A percentile compares a stretch with the other conserved stretches of the same genome.
Conservation (phyloP, 352 stramenopile genomes). For the Lagenidium giganteum region DNA sequence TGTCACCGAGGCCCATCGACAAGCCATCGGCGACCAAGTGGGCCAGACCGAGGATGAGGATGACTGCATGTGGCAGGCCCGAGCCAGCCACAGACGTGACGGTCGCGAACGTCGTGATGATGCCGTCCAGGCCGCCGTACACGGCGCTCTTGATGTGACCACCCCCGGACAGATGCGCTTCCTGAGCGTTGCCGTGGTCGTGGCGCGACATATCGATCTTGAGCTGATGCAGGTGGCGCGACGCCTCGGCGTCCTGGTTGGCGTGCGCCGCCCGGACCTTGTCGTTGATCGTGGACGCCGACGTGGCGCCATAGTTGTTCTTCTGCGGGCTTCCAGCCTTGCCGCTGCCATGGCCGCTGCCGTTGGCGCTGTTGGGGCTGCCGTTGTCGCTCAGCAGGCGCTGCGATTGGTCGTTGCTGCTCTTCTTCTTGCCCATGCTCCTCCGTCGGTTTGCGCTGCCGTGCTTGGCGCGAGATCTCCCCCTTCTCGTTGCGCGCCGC, state of each 20-base stretch:
- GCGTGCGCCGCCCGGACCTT: conserved; percentile 52
- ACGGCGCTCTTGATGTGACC: conserved; percentile 87
- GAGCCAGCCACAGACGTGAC: conserved; percentile 92
- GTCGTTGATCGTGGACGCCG: conserved; percentile 34
- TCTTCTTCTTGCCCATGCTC: too few relatives aligned
- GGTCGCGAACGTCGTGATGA: conserved; percentile 95
- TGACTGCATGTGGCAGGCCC: conserved; percentile 81
- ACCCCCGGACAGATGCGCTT: conserved; percentile 69
- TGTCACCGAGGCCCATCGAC: conserved; percentile 94
- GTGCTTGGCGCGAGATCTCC: too few relatives aligned
- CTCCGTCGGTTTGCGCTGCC: too few relatives aligned
- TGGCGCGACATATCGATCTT: conserved; percentile 53
- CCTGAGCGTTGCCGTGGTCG: conserved; percentile 56
- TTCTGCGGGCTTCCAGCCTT: too few relatives aligned
- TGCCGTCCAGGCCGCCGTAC: conserved; percentile 95
- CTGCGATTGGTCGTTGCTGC: too few relatives aligned
- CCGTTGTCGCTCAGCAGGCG: too few relatives aligned
- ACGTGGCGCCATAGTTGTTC: conserved; percentile 46
- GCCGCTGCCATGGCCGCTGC: too few relatives aligned
- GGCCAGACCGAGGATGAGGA: conserved; percentile 93
- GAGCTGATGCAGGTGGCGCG: conserved; percentile 57
- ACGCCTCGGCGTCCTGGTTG: conserved; percentile 41
- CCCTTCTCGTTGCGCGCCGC: too few relatives aligned
- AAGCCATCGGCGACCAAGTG: conserved; percentile 95
- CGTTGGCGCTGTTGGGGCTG: too few relatives aligned